phyloP scores from a whole-genome alignment of 2,329 filamentous ascomycete species.

The Xylariaceae sp. region DNA sequence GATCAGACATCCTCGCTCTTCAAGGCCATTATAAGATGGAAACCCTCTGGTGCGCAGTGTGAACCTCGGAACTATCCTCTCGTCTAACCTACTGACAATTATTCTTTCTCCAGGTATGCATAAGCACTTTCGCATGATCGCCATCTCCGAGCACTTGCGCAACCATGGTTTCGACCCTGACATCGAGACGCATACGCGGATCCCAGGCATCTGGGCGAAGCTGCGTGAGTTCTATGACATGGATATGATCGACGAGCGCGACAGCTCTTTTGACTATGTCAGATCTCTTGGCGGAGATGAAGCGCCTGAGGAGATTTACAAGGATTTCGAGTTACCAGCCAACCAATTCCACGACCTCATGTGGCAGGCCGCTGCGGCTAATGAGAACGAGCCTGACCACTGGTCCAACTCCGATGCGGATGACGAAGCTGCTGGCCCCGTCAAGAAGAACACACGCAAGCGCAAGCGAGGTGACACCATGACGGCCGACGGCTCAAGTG shows the following conservation, averaged over 20 bases:
- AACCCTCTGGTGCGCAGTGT: slow-evolving; percentile 77
- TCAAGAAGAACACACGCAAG: slow-evolving; percentile 45
- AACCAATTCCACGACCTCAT: slow-evolving; percentile 54
- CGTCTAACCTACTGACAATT: slow-evolving; percentile 3
- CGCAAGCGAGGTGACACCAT: slow-evolving; percentile 51
- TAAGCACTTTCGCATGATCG: slow-evolving; percentile 91
- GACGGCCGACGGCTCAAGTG: slow-evolving; percentile 46
- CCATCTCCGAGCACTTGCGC: slow-evolving; percentile 79
- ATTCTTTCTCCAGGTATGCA: slow-evolving; percentile 70
- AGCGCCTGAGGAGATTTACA: slow-evolving; percentile 63
- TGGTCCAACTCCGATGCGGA: slow-evolving; percentile 53
- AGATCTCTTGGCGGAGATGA: slow-evolving; percentile 30
- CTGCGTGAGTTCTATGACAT: slow-evolving; percentile 84
- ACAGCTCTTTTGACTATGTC: slow-evolving; percentile 60
- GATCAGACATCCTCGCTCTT: slow-evolving; percentile 93
- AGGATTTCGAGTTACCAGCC: slow-evolving; percentile 68
- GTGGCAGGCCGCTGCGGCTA: slow-evolving; percentile 51
- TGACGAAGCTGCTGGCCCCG: slow-evolving; percentile 47
- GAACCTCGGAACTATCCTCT: not conserved
- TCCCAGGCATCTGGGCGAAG: slow-evolving; percentile 91
- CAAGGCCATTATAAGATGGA: slow-evolving; percentile 92
- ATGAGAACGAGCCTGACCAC: slow-evolving; percentile 57
- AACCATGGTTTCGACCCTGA: slow-evolving; percentile 80
- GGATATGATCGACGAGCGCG: slow-evolving; percentile 83
- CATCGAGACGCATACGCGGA: slow-evolving; percentile 77